Base-by-base conservation (phyloP, 140 eudicot species). In the Stevia rebaudiana region DNA sequence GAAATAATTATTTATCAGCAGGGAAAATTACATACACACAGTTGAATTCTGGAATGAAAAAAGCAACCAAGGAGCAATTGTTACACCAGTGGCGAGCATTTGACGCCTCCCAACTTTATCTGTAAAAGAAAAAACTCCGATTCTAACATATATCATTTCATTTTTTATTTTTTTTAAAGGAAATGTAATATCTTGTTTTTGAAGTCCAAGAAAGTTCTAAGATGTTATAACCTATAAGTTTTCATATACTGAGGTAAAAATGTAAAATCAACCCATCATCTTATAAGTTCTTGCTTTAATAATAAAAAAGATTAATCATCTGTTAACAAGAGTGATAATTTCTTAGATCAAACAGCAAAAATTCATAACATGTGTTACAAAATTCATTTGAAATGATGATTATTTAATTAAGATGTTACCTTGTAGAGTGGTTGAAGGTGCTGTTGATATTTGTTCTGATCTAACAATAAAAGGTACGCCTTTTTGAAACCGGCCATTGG, bases 21-120 rank as follows among this genome's bases (percentile, higher is more conserved):
- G 18, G 66, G 44, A 71, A 72, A 35, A 42, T 6, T 61, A 73
- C 95, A 25, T 82, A 90, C 97, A 90, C 37, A 90, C 78, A 17
- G 80, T 51, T 58, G 86, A 69, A 13, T 61, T 81, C 68, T 84
- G 87, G 58, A 63, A 71, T 61, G 86, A 76, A 51, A 79, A 61
- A 50, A 83, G 70, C 57, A 89, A 18, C 87, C 81, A 85, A 30
- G 96, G 95, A 43, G 73, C 80, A 63, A 77, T 58, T 61, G 85
- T 75, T 40, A 83, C 59, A 44, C 95, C 95, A 69, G 88, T 33
- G 47, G 88, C 84, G 53, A 91, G 83, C 75, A 90, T 68, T 68
- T 84, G 79, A 25, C 98, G 95, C 68, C 98, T 83, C 63, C 95
- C 91, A 12, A 55, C 64, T 79, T 74, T 77, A 83, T 87, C 95